These are phyloP conservation scores for Rhizopogon sp. DNA, from an alignment of 768 basidiomycete species.

Conservation along the genomic window DNA sequence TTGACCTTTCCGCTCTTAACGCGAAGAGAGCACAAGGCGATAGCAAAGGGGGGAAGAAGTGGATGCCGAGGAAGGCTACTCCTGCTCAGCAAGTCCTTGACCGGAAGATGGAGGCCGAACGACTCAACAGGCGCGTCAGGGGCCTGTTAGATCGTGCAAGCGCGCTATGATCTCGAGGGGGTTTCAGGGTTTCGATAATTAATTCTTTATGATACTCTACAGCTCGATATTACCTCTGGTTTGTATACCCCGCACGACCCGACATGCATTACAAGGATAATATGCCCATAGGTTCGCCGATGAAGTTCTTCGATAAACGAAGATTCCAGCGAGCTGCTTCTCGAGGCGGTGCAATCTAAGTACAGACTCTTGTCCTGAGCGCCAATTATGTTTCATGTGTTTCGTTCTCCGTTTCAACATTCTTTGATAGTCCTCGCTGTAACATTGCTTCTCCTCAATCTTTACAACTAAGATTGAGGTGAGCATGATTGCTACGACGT, in stretches of 20 bases:
- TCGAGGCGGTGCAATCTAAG: too few species aligned
- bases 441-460: too few species aligned
- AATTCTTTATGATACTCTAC: background rate
- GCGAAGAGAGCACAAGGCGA: slow-evolving; percentile 46
- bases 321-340: too few species aligned
- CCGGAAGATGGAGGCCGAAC: slow-evolving; percentile 71
- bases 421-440: too few species aligned
- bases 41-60: slow-evolving; percentile 44
- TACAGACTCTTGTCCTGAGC: too few species aligned
- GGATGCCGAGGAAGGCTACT: slow-evolving; percentile 77
- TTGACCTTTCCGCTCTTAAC: slow-evolving; percentile 70
- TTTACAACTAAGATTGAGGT: too few species aligned
- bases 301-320: too few species aligned
- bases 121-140: slow-evolving; percentile 61
- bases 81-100: slow-evolving; percentile 81
- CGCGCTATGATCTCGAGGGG: slow-evolving; percentile 10
- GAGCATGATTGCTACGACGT: too few species aligned
- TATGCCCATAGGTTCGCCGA: too few species aligned
- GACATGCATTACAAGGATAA: background rate
- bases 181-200: background rate
- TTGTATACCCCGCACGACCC: background rate
- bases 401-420: too few species aligned
- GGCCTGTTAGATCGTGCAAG: slow-evolving; percentile 67
- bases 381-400: too few species aligned
- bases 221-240: background rate